Evolutionary conservation across 495 filamentous ascomycete species (phyloP).

Genomic region (Talaromyces nanjingensis): DNA sequence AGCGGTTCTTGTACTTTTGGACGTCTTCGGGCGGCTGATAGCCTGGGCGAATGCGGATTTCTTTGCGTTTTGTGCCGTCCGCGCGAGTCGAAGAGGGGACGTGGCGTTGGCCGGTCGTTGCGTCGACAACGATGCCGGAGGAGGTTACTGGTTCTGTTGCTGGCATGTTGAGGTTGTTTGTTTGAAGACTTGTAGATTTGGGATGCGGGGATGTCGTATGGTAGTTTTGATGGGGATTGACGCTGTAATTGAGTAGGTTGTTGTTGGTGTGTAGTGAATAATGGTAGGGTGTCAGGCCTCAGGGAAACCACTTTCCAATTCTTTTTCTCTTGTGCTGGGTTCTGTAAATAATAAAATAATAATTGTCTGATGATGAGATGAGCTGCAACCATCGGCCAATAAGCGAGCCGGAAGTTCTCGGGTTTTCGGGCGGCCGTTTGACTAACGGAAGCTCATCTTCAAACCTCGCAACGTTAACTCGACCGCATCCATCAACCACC

Average conservation of each 20-base stretch:
- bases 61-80: conserved; percentile 82
- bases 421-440: conserved; percentile 24
- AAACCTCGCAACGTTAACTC: conserved; percentile 4
- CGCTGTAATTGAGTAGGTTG: background rate
- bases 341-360: background rate
- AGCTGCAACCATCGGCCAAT: conserved; percentile 26
- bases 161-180: conserved; percentile 11
- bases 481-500: conserved; percentile 8
- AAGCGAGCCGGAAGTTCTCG: conserved; percentile 39
- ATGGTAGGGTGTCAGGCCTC: too few relatives aligned
- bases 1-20: conserved; percentile 90
- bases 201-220: background rate
- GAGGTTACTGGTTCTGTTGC: conserved; percentile 18
- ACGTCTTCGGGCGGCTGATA: conserved; percentile 95
- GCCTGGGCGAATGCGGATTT: conserved; percentile 87
- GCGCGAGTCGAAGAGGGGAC: conserved; percentile 83
- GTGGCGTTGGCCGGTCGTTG: conserved; percentile 66
- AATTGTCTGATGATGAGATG: background rate
- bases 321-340: background rate
- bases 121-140: conserved; percentile 72
- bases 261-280: too few relatives aligned
- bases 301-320: background rate
- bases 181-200: background rate
- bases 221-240: background rate
- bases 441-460: conserved; percentile 12